These are phyloP conservation scores for Blepharisma japonicum DNA, from an alignment of 73 alveolate genomes.

Conservation along the genomic window DNA sequence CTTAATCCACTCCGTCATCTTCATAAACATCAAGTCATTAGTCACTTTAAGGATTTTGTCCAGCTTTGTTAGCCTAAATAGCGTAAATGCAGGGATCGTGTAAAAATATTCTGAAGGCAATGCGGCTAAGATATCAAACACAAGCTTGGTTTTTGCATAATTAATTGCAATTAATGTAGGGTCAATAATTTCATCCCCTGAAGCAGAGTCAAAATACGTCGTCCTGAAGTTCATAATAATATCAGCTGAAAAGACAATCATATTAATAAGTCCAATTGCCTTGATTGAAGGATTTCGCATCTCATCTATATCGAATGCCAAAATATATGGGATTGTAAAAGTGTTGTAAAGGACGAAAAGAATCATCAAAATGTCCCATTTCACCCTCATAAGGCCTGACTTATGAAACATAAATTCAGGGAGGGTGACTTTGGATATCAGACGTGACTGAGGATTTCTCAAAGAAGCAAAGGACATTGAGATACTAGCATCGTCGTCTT, in stretches of 20 bases:
- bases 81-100: background rate
- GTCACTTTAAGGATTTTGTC: background rate
- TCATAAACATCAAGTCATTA: constrained; percentile 8
- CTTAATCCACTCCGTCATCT: background rate
- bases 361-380: too few species aligned
- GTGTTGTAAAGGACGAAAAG: too few species aligned
- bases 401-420: too few species aligned
- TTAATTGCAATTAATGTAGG: constrained; percentile 34
- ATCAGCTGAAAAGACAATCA: constrained; percentile 37
- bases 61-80: background rate
- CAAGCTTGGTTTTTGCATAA: constrained; percentile 42
- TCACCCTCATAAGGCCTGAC: too few species aligned
- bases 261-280: too few species aligned
- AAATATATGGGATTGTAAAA: too few species aligned
- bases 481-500: too few species aligned
- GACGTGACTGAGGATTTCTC: too few species aligned
- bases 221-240: constrained; percentile 55
- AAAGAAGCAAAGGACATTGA: too few species aligned
- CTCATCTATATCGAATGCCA: too few species aligned
- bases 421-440: too few species aligned
- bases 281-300: too few species aligned
- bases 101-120: constrained; percentile 30
- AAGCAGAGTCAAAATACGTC: constrained; percentile 31
- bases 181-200: constrained; percentile 47
- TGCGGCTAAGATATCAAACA: constrained; percentile 58